Base-by-base conservation (phyloP, 257 asterid genomes). In the Petunia secreta region DNA sequence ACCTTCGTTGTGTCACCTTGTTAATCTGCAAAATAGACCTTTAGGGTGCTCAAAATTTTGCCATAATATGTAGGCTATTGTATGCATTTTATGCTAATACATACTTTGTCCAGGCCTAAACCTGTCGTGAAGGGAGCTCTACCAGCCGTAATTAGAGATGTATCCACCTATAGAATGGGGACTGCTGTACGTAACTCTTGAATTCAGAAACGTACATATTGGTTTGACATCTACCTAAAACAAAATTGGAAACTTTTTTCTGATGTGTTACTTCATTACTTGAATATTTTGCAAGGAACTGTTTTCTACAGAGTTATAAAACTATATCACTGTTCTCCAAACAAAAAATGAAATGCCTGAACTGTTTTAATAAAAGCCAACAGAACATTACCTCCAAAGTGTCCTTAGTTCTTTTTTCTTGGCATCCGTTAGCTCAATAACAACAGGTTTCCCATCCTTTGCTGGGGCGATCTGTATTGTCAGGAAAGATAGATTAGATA, bases 81-180 rank as follows among this genome's bases (percentile, higher is more conserved):
- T 71, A 62, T 48, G 62, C 59, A 11, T 54, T 59, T 54, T 73
- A 76, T 58, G 36, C 77, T 57, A 66, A 58, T 66, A 85, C 44
- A 9, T 86, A 95, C 98, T 85, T 93, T 95, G 82, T 93, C 99
- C 92, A 95, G 84, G 65, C 99, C 98, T 83, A 95, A 94, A 85
- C 98, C 99, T 54, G 87, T 86, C 16, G 99, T 95, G 80, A 92
- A 95, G 75, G 99, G 99, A 75, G 97, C 94, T 85, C 98, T 93
- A 80, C 99, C 98, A 8, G 99, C 93, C 63, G 99, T 97, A 87
- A 95, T 95, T 71, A 95, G 97, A 71, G 98, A 97, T 44, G 98
- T 97, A 92, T 95, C 99, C 52, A 95, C 97, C 99, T 95, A 91
- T 81, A 83, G 75, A 76, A 36, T 8, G 57, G 9, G 48, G 48